Evolutionary conservation across 768 basidiomycete genomes (phyloP).

Genomic region (Lyophyllum decastes): DNA sequence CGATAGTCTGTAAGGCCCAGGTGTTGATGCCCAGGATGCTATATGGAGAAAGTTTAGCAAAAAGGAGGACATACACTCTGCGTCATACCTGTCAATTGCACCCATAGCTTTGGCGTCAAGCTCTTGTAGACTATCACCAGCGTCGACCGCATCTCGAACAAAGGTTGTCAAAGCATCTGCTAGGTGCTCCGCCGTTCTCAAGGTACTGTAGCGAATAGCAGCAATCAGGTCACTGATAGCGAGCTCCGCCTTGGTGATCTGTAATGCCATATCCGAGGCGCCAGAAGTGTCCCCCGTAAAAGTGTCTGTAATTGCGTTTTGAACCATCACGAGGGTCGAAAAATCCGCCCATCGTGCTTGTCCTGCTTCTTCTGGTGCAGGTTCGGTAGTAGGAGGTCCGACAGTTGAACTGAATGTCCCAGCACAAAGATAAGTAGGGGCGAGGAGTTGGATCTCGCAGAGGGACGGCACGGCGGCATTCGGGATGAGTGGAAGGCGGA

Average conservation of each 20-base stretch:
- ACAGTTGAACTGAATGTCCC: neutral
- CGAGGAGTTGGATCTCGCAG: neutral
- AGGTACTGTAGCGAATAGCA: conserved; percentile 46
- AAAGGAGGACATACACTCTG: neutral
- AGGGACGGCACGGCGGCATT: neutral
- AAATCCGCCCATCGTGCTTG: conserved; percentile 33
- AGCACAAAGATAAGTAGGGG: neutral
- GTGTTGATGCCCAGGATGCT: conserved; percentile 54
- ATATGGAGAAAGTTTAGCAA: neutral
- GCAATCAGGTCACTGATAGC: conserved; percentile 52
- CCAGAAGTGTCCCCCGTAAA: conserved; percentile 43
- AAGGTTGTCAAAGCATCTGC: conserved; percentile 42
- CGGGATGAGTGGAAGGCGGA: neutral
- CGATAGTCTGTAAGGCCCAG: conserved; percentile 46
- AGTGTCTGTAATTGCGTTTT: conserved; percentile 44
- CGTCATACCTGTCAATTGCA: conserved; percentile 52
- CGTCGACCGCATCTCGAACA: conserved; percentile 41
- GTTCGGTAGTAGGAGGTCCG: neutral
- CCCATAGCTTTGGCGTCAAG: conserved; percentile 48
- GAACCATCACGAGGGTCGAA: conserved; percentile 40
- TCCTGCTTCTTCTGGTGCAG: neutral
- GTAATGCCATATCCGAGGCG: conserved; percentile 45
- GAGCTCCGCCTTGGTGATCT: conserved; percentile 54
- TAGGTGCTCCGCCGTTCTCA: conserved; percentile 41
- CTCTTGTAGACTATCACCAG: conserved; percentile 43